A percentile compares a stretch with the other conserved stretches of the same genome.
These are phyloP conservation scores for Chlamydomonas eustigma DNA, from an alignment of 139 green algal species.

Conservation along the genomic window DNA sequence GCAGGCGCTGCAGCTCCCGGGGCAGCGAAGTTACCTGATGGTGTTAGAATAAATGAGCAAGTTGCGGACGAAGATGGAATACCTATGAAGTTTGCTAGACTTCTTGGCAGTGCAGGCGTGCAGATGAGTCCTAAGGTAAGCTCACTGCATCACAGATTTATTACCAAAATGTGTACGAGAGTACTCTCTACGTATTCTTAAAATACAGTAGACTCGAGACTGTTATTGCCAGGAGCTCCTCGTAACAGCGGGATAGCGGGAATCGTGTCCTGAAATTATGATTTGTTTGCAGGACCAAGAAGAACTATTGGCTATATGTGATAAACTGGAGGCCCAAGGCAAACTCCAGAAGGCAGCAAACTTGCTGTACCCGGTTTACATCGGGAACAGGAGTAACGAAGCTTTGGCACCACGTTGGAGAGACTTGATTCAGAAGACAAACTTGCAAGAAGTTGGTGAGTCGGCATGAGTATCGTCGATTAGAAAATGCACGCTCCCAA, in stretches of 20 bases:
- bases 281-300: neutral
- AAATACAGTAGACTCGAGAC: no score
- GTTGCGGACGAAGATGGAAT: neutral
- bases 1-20: no score
- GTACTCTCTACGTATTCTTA: no score
- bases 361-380: neutral
- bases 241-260: no score
- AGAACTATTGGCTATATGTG: neutral
- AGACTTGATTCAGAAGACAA: conserved; percentile 6
- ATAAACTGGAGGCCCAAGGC: conserved; percentile 1
- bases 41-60: neutral
- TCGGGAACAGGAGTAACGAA: conserved; percentile 2
- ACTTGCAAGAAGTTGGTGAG: conserved; percentile 7
- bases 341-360: conserved; percentile 19
- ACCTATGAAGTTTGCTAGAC: neutral
- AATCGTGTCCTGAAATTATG: no score
- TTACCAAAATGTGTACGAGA: no score
- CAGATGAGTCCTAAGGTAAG: neutral
- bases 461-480: neutral
- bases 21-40: neutral
- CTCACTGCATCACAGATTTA: neutral
- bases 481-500: no score
- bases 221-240: no score
- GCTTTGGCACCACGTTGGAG: neutral
- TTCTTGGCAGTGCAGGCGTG: neutral